phyloP scores from a whole-genome alignment of 176 grass and related monocot species.

The Areca catechu region DNA sequence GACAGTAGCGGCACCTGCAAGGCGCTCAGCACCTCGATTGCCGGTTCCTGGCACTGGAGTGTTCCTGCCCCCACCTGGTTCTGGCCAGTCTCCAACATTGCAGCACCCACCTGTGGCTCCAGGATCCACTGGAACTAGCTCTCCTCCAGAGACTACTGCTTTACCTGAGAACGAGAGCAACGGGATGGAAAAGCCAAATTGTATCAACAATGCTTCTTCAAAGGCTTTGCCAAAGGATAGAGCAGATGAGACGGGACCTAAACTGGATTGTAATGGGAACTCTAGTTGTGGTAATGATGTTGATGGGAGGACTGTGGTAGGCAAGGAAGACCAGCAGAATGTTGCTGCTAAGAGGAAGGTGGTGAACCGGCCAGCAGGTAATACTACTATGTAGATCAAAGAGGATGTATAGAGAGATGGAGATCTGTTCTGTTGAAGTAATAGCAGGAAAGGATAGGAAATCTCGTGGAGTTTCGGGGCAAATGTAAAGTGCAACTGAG shows the following conservation, averaged over 20 bases:
- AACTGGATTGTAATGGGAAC: constrained; percentile 6
- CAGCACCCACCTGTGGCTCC: constrained; percentile 34
- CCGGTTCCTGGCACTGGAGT: constrained; percentile 75
- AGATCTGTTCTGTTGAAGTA: background rate
- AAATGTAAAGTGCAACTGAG: constrained; percentile 10
- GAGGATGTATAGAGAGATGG: background rate
- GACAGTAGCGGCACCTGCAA: constrained; percentile 43
- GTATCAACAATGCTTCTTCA: background rate
- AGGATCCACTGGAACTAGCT: constrained; percentile 16
- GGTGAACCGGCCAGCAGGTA: background rate
- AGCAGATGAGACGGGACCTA: background rate
- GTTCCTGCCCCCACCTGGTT: constrained; percentile 64
- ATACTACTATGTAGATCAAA: constrained; percentile 1
- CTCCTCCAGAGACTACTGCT: constrained; percentile 14
- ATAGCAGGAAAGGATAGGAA: background rate
- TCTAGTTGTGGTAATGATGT: background rate
- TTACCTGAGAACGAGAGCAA: constrained; percentile 16
- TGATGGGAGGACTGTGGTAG: too few species aligned
- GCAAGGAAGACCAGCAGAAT: background rate
- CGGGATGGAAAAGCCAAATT: constrained; percentile 12
- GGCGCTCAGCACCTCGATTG: constrained; percentile 31
- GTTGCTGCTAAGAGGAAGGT: background rate
- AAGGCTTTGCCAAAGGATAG: background rate
- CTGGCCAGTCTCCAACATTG: constrained; percentile 29
- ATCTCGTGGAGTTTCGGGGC: background rate